Conservation (phyloP, 2,329 filamentous ascomycete genomes). For the Xylariaceae sp. region DNA sequence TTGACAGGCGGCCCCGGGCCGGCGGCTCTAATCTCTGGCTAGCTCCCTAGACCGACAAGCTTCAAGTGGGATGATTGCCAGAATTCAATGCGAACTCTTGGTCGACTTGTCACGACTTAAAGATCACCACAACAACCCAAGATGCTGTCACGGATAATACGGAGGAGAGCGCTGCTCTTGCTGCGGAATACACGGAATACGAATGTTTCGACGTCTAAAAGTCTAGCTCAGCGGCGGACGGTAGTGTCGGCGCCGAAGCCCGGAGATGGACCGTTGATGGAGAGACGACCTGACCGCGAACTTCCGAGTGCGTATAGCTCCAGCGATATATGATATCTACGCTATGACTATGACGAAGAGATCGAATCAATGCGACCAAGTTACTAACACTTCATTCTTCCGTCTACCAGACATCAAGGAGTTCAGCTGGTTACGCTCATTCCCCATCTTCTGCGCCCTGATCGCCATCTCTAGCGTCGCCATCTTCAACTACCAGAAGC, state of each 20-base stretch:
- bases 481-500: conserved; percentile 99
- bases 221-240: conserved; percentile 36
- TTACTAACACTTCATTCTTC: not conserved
- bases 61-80: conserved; percentile 19
- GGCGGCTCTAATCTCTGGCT: conserved; percentile 9
- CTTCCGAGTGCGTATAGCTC: conserved; percentile 49
- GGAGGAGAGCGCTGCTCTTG: conserved; percentile 28
- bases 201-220: conserved; percentile 13
- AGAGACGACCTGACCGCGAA: conserved; percentile 59
- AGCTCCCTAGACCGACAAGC: not conserved
- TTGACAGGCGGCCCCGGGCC: not conserved
- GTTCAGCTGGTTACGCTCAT: conserved; percentile 63
- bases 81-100: conserved; percentile 4
- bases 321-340: not conserved
- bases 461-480: conserved; percentile 68
- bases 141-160: conserved; percentile 35
- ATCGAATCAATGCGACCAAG: not conserved
- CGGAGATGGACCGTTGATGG: conserved; percentile 60
- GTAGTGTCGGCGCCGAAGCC: conserved; percentile 52
- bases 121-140: conserved; percentile 2
- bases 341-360: not conserved
- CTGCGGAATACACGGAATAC: conserved; percentile 24
- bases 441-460: conserved; percentile 74
- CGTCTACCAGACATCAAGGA: conserved; percentile 37
- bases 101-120: conserved; percentile 5